Evolutionary conservation across 768 basidiomycete species (phyloP), one percentile per base, ranked within the genome.

Genomic region (Terana coerulea): DNA sequence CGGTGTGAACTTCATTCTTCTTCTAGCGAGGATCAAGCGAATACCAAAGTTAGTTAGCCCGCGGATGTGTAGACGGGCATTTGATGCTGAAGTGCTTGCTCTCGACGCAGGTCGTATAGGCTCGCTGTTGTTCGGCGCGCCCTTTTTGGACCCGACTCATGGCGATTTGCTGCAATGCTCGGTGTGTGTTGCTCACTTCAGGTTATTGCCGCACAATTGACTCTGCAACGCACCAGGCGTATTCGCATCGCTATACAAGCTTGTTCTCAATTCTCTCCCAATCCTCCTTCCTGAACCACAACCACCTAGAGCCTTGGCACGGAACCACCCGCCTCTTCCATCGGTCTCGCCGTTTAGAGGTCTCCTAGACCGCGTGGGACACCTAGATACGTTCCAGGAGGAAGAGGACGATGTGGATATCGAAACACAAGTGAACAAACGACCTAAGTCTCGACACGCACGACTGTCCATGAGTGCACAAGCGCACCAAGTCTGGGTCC

Each of bases 81-180:
- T n/a, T n/a, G n/a, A n/a, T n/a, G n/a, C n/a, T n/a, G n/a, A n/a
- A n/a, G n/a, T n/a, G 8, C 28, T 45, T 10, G 11, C 29, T 29
- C 22, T 14, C 6, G 5, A 11, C 33, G 7, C 59, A 93, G 89
- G 60, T 71, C 80, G n/a, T 67, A 77, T 49, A 80, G 87, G 9
- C 68, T 88, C 7, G 67, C 79, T 3, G 65, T 93, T 21, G 75
- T 97, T 44, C 80, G 86, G 3, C 88, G 81, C 70, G 94, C 92
- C 0, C 72, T 95, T 37, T 89, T 97, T 58, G 93, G 93, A 0
- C 55, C 72, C 35, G 94, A 97, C 61, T 84, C 90, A 0, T 78
- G 87, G 62, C 74, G 94, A 17, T 95, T 95, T 56, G 90, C 85
- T 3, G 82, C 85, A 0, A 95, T 95, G 91, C 73, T 98, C 31